Evolutionary conservation across 2,329 filamentous ascomycete genomes (phyloP).

Genomic region (Coniochaeta sp.): DNA sequence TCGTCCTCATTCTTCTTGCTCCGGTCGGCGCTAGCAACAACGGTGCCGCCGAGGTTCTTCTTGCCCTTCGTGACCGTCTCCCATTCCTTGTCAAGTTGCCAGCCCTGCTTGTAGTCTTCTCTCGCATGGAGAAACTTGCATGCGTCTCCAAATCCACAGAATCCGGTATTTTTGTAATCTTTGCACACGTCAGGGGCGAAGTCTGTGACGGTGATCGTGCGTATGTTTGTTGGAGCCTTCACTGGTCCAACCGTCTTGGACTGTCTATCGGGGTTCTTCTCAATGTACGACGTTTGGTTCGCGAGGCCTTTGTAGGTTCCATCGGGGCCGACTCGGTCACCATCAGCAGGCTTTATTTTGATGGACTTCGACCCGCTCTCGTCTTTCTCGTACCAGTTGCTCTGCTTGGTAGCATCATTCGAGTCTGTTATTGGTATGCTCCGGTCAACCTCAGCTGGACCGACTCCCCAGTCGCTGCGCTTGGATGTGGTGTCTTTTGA

Average conservation of each 20-base stretch:
- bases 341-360: conserved; percentile 37
- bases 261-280: conserved; percentile 71
- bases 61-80: conserved; percentile 72
- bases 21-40: conserved; percentile 52
- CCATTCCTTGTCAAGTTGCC: conserved; percentile 94
- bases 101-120: conserved; percentile 81
- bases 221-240: conserved; percentile 82
- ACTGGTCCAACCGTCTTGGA: conserved; percentile 70
- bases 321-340: conserved; percentile 33
- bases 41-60: conserved; percentile 52
- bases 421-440: conserved; percentile 53
- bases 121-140: conserved; percentile 77
- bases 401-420: conserved; percentile 85
- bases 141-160: conserved; percentile 43
- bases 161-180: conserved; percentile 54
- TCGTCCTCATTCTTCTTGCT: conserved; percentile 28
- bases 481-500: conserved; percentile 32
- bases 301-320: conserved; percentile 73
- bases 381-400: conserved; percentile 84
- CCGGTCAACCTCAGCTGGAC: conserved; percentile 40
- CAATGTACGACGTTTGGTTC: conserved; percentile 66
- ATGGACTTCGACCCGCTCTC: conserved; percentile 30
- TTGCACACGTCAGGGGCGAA: conserved; percentile 89
- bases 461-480: background rate
- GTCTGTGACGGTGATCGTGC: conserved; percentile 84